Evolutionary conservation across 495 filamentous ascomycete species (phyloP).

Genomic region (Oidiodendron maius): DNA sequence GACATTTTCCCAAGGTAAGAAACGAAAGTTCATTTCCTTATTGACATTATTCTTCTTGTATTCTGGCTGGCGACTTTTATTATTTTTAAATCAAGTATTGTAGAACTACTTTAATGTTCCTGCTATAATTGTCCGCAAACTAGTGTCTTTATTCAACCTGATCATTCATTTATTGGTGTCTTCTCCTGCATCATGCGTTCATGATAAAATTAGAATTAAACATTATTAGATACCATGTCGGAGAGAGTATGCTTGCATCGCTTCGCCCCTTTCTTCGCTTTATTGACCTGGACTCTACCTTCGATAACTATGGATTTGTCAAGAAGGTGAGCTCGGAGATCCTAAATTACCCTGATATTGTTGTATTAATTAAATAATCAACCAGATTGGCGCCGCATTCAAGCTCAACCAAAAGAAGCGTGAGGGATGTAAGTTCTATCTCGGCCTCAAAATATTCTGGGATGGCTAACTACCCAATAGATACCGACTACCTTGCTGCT

Average conservation of each 20-base stretch:
- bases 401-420: not conserved
- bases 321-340: constrained; percentile 30
- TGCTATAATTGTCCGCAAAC: no score
- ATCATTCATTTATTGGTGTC: no score
- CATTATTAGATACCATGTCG: constrained; percentile 35
- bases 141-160: no score
- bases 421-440: not conserved
- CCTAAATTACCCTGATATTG: no score
- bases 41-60: no score
- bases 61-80: no score
- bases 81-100: no score
- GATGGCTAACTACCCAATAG: constrained; percentile 14
- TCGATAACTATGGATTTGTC: constrained; percentile 36
- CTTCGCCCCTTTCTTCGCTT: constrained; percentile 41
- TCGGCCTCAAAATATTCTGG: not conserved
- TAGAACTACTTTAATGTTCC: no score
- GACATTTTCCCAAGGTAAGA: constrained; percentile 38
- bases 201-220: not conserved
- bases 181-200: no score
- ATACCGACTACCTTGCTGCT: constrained; percentile 43
- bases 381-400: not conserved
- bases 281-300: constrained; percentile 39
- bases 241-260: constrained; percentile 46
- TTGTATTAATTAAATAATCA: no score
- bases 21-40: no score